Conservation (phyloP, 1,284 basidiomycete species). For the Bjerkandera adusta region DNA sequence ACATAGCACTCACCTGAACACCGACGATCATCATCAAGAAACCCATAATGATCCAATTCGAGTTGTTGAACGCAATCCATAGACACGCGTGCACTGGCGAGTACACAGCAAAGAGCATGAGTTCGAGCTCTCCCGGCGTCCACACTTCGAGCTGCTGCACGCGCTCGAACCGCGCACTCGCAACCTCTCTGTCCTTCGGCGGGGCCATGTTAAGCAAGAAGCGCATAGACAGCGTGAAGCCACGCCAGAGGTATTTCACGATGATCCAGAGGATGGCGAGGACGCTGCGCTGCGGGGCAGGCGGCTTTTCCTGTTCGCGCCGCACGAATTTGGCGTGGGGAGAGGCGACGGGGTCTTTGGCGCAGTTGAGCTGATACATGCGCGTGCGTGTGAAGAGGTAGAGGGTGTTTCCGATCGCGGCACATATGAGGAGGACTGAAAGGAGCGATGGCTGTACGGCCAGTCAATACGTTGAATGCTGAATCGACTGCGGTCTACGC, state of each 20-base stretch:
- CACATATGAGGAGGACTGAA: constrained; percentile 48
- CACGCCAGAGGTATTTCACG: constrained; percentile 42
- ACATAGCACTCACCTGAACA: constrained; percentile 48
- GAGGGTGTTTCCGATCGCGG: constrained; percentile 54
- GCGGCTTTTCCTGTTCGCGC: constrained; percentile 36
- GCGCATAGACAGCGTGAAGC: constrained; percentile 53
- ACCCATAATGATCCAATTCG: constrained; percentile 73
- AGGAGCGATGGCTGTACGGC: constrained; percentile 58
- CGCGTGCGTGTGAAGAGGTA: constrained; percentile 67
- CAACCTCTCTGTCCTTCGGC: constrained; percentile 41
- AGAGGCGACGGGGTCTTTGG: constrained; percentile 61
- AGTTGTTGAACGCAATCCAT: constrained; percentile 66
- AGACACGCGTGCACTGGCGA: constrained; percentile 72
- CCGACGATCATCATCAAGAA: constrained; percentile 63
- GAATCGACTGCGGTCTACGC: constrained; percentile 22
- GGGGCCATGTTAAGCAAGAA: constrained; percentile 66
- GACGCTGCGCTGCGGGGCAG: constrained; percentile 38
- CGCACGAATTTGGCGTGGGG: constrained; percentile 64
- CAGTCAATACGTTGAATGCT: constrained; percentile 4
- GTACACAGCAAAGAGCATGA: constrained; percentile 69
- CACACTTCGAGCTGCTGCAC: constrained; percentile 78
- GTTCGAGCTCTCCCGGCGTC: constrained; percentile 72
- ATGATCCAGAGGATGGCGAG: constrained; percentile 26
- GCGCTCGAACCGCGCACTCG: constrained; percentile 36
- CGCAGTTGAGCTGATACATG: constrained; percentile 62